phyloP scores from a whole-genome alignment of 768 basidiomycete genomes.

The Cystoderma amianthinum region DNA sequence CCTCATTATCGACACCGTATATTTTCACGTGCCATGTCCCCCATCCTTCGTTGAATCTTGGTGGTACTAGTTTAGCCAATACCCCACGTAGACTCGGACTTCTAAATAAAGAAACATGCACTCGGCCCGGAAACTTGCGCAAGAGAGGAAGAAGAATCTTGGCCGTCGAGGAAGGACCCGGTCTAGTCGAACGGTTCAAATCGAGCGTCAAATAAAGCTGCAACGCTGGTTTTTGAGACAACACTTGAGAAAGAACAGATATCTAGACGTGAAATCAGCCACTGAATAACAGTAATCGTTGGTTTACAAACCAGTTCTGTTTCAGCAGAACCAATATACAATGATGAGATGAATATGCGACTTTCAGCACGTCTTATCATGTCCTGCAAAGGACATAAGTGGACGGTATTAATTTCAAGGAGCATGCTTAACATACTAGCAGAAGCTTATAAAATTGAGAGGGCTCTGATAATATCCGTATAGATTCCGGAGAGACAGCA shows the following conservation, averaged over 20 bases:
- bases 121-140: slow-evolving; percentile 61
- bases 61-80: slow-evolving; percentile 73
- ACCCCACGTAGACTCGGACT: slow-evolving; percentile 79
- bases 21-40: slow-evolving; percentile 98
- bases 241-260: slow-evolving; percentile 51
- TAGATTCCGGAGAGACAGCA: slow-evolving; percentile 31
- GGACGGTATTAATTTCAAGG: neutral
- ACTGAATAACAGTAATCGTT: neutral
- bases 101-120: slow-evolving; percentile 77
- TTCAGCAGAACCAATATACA: slow-evolving; percentile 84
- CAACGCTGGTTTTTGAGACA: slow-evolving; percentile 53
- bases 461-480: slow-evolving; percentile 53
- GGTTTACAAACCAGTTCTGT: slow-evolving; percentile 58
- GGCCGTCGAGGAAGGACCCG: slow-evolving; percentile 62
- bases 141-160: slow-evolving; percentile 68
- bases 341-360: slow-evolving; percentile 83
- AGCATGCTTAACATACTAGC: slow-evolving; percentile 32
- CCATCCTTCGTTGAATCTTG: slow-evolving; percentile 96
- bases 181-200: slow-evolving; percentile 71
- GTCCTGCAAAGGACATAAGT: slow-evolving; percentile 34
- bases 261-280: slow-evolving; percentile 39
- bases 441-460: slow-evolving; percentile 48
- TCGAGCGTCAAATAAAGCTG: slow-evolving; percentile 73
- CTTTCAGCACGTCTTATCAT: slow-evolving; percentile 72
- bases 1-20: slow-evolving; percentile 88